phyloP scores from a whole-genome alignment of 768 basidiomycete species.

The Hysterangium stoloniferum region DNA sequence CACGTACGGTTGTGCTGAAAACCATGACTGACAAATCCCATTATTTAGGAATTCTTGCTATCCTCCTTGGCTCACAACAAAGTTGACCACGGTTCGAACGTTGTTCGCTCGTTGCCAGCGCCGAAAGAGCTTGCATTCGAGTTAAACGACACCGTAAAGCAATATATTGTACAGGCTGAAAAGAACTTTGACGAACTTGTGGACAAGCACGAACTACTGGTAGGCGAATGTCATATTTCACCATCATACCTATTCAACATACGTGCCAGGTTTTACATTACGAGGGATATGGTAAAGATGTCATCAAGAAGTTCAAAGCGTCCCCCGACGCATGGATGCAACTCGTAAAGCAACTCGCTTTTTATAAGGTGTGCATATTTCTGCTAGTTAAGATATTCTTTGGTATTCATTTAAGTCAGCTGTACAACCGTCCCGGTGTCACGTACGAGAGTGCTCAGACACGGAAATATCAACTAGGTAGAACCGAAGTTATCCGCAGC shows the following conservation, averaged over 20 bases:
- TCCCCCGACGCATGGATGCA: slow-evolving; percentile 96
- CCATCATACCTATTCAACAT: slow-evolving; percentile 11
- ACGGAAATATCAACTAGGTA: slow-evolving; percentile 79
- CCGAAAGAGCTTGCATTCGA: slow-evolving; percentile 69
- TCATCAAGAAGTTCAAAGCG: slow-evolving; percentile 73
- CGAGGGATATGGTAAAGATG: slow-evolving; percentile 80
- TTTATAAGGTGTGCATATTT: slow-evolving; percentile 58
- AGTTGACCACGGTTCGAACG: slow-evolving; percentile 60
- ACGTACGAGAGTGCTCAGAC: slow-evolving; percentile 96
- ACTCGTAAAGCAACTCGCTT: slow-evolving; percentile 93
- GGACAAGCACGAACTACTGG: slow-evolving; percentile 69
- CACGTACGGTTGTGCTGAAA: not conserved
- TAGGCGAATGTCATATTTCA: slow-evolving; percentile 29
- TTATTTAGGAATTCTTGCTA: slow-evolving; percentile 65
- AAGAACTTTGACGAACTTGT: slow-evolving; percentile 70
- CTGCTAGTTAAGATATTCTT: slow-evolving; percentile 13
- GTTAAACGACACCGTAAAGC: slow-evolving; percentile 45
- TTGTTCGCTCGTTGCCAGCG: slow-evolving; percentile 34
- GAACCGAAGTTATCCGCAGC: slow-evolving; percentile 92
- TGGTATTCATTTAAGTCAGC: slow-evolving; percentile 1
- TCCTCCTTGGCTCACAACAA: slow-evolving; percentile 66
- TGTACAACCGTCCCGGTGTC: slow-evolving; percentile 58
- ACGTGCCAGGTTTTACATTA: slow-evolving; percentile 84
- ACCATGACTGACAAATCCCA: not conserved
- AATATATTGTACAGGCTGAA: slow-evolving; percentile 51